phyloP scores from a whole-genome alignment of 176 grass and related monocot genomes.

The Oryza coarctata region DNA sequence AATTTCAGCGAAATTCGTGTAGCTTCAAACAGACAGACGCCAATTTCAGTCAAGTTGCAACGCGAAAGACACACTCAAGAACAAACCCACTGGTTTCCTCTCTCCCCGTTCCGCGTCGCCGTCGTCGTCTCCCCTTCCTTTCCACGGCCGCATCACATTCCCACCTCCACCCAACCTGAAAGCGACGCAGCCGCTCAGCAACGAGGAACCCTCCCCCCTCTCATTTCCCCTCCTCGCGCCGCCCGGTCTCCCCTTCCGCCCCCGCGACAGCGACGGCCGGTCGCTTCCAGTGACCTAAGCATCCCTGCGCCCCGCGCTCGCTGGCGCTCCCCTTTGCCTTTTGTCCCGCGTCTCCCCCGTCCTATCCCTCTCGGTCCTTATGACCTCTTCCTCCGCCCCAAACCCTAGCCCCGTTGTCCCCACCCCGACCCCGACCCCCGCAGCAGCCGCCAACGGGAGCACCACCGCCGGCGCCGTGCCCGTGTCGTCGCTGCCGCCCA shows the following conservation, averaged over 20 bases:
- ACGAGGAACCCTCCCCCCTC: not conserved
- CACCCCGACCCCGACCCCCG: slow-evolving; percentile 25
- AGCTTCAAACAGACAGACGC: no score
- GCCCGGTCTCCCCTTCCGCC: slow-evolving; percentile 12
- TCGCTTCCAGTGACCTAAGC: slow-evolving; percentile 62
- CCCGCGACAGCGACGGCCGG: slow-evolving; percentile 70
- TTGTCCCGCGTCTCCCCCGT: not conserved
- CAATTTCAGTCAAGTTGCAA: no score
- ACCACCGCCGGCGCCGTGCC: not conserved
- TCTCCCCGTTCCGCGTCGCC: no score
- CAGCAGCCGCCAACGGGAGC: slow-evolving; percentile 18
- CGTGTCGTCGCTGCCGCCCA: slow-evolving; percentile 24
- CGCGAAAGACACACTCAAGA: no score
- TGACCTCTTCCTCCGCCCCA: slow-evolving; percentile 71
- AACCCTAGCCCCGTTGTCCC: slow-evolving; percentile 58
- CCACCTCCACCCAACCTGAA: slow-evolving; percentile 24
- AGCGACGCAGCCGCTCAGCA: slow-evolving; percentile 47
- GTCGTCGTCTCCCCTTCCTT: not conserved
- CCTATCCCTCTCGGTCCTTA: slow-evolving; percentile 50
- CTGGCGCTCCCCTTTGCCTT: not conserved
- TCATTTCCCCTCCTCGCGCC: not conserved
- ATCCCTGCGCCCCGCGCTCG: not conserved
- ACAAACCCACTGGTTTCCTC: not conserved
- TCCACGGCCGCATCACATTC: slow-evolving; percentile 32
- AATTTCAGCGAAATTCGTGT: no score